Percentiles rank a stretch among this genome's conserved stretches.
These are phyloP conservation scores for Rhodotorula sp. DNA, from an alignment of 1,284 basidiomycete genomes.

Conservation along the genomic window DNA sequence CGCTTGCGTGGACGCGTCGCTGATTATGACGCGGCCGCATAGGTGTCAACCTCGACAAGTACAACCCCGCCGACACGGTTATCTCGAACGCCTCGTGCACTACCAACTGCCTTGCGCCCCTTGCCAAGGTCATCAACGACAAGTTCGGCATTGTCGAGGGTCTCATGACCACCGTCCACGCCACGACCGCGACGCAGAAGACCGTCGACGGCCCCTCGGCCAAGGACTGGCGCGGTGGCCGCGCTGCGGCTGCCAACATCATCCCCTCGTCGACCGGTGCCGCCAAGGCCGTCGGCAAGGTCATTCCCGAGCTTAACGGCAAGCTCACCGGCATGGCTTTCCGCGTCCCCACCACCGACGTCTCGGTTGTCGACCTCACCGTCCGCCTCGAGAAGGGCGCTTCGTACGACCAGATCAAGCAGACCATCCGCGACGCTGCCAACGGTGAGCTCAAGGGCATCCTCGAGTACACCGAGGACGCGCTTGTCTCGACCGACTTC, in stretches of 20 bases:
- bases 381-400: constrained; percentile 85
- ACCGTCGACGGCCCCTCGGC: constrained; percentile 94
- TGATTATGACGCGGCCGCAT: background rate
- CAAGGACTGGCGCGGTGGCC: constrained; percentile 89
- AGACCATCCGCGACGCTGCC: constrained; percentile 76
- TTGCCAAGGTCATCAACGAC: constrained; percentile 98
- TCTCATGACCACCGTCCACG: constrained; percentile 98
- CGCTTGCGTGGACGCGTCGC: constrained; percentile 57
- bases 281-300: constrained; percentile 95
- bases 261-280: constrained; percentile 99
- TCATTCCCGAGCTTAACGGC: constrained; percentile 94
- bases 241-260: constrained; percentile 96
- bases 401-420: constrained; percentile 89
- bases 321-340: constrained; percentile 95
- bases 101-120: constrained; percentile 97
- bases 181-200: constrained; percentile 88
- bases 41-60: constrained; percentile 94
- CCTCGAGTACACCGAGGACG: constrained; percentile 92
- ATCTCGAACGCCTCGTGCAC: constrained; percentile 99
- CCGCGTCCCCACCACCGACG: constrained; percentile 96
- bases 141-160: constrained; percentile 92
- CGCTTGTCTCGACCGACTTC: constrained; percentile 93
- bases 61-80: constrained; percentile 87
- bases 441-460: constrained; percentile 72
- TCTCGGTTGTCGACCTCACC: constrained; percentile 98